These are phyloP conservation scores for Vaccinium corymbosum DNA, from an alignment of 148 eudicot genomes.

Conservation along the genomic window DNA sequence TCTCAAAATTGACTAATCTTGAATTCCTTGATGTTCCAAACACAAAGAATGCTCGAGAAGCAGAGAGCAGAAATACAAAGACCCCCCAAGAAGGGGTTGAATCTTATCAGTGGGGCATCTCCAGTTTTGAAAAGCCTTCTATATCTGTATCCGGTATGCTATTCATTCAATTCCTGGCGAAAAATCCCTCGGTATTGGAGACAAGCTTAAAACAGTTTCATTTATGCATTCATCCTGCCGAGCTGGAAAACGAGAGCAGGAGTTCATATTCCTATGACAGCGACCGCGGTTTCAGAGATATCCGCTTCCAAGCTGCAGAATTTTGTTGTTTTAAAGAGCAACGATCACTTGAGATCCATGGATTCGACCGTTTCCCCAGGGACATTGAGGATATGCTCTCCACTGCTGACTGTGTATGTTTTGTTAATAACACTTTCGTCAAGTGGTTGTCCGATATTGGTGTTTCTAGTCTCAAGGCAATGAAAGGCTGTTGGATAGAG, in stretches of 20 bases:
- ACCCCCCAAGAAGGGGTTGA: neutral
- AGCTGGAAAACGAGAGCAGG: neutral
- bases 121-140: conserved; percentile 11
- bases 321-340: conserved; percentile 12
- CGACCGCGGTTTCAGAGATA: conserved; percentile 25
- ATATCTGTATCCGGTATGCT: conserved; percentile 11
- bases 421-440: conserved; percentile 18
- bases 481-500: conserved; percentile 39
- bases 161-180: conserved; percentile 3
- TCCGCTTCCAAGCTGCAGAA: conserved; percentile 11
- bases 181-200: conserved; percentile 5
- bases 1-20: conserved; percentile 24
- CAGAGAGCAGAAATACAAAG: neutral
- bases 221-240: conserved; percentile 21
- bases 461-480: conserved; percentile 6
- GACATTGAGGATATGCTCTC: conserved; percentile 18
- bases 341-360: conserved; percentile 19
- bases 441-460: conserved; percentile 13
- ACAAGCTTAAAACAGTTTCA: conserved; percentile 20
- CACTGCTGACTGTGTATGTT: conserved; percentile 13
- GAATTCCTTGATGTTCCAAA: conserved; percentile 24
- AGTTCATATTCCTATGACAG: neutral
- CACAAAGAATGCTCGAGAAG: neutral
- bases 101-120: conserved; percentile 10
- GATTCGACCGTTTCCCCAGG: conserved; percentile 18